phyloP scores from a whole-genome alignment of 345 rosid species.

The Mercurialis annua region DNA sequence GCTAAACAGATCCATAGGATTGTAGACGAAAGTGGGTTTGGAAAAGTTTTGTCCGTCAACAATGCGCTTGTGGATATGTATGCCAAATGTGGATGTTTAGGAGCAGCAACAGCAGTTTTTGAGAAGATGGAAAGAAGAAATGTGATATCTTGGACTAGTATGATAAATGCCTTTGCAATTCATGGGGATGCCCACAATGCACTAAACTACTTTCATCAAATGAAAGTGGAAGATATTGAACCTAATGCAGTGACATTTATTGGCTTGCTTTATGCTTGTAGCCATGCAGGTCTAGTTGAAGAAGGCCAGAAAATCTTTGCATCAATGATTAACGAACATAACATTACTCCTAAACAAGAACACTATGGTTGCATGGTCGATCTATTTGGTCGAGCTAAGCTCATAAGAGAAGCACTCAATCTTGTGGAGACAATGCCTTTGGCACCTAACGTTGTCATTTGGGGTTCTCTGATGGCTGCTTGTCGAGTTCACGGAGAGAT shows the following conservation, averaged over 20 bases:
- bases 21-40: conserved; percentile 14
- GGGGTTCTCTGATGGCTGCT: conserved; percentile 21
- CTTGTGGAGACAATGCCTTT: conserved; percentile 16
- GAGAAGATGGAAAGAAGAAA: conserved; percentile 16
- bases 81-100: conserved; percentile 19
- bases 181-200: conserved; percentile 21
- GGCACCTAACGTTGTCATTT: conserved; percentile 10
- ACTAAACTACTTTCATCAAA: conserved; percentile 6
- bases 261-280: conserved; percentile 13
- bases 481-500: conserved; percentile 14
- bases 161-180: conserved; percentile 16
- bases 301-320: conserved; percentile 8
- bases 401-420: conserved; percentile 13
- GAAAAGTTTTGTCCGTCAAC: conserved; percentile 8
- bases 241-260: conserved; percentile 16
- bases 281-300: conserved; percentile 17
- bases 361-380: conserved; percentile 21
- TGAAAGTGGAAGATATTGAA: conserved; percentile 11
- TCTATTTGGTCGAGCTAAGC: conserved; percentile 15
- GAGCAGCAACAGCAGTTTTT: conserved; percentile 14
- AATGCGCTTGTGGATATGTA: conserved; percentile 20
- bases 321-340: conserved; percentile 13
- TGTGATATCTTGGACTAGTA: conserved; percentile 24
- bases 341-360: conserved; percentile 15
- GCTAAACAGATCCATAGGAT: conserved; percentile 5